Base-by-base conservation (phyloP, 2,329 filamentous ascomycete genomes). In the Aspergillus sclerotialis region DNA sequence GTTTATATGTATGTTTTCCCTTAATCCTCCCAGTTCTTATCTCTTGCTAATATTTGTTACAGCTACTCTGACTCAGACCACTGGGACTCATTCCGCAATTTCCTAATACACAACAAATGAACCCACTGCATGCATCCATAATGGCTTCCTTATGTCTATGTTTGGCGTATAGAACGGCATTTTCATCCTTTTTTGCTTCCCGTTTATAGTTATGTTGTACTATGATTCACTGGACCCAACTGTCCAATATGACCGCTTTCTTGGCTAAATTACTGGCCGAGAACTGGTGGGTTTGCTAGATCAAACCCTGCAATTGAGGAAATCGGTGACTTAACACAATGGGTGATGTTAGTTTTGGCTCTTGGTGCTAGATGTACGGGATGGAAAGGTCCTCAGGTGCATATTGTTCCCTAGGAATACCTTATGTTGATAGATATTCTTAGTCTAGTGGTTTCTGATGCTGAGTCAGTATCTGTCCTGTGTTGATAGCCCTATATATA, bases 41-140 rank as follows among this genome's bases (percentile, higher is more conserved):
- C 26, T 29, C 32, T 32, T 17, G 33, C 37, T 37, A 38, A 37
- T 23, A 4, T 35, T 28, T 27, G 18, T n/a, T 30, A 25, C 48
- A 82, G 77, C 56, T 82, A 82, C 60, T 73, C 78, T 39, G 84
- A 96, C 61, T 87, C 84, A 44, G 84, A 95, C 54, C 73, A 84
- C 39, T 98, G 90, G 87, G 84, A 94, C 55, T 84, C 82, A 25
- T 69, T 94, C 56, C 70, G 82, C 60, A 96, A 82, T 47, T 79
- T 96, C 52, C 53, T 94, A 13, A 82, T 86, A 74, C 83, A 94
- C 62, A 96, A 96, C 57, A 78, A 73, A 64, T 78, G 48, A 43
- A 43, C 30, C 25, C 31, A 25, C 10, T n/a, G n/a, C n/a, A n/a
- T n/a, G 28, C 16, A 9, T 28, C 26, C 26, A 28, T n/a, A 24